Conservation (phyloP, 352 stramenopile genomes). For the Globisporangium orthogonon region DNA sequence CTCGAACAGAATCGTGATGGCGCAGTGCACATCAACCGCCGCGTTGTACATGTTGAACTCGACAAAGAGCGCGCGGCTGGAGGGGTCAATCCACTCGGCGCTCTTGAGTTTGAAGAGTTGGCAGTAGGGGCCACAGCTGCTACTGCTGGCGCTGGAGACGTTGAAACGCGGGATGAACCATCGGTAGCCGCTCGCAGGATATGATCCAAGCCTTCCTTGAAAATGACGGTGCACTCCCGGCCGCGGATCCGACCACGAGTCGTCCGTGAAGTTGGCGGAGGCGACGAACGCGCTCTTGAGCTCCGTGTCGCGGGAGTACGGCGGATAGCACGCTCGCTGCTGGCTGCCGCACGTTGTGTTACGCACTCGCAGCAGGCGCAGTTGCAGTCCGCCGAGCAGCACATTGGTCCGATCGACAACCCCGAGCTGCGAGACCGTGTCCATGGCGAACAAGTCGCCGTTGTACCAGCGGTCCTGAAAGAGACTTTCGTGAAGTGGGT, state of each 20-base stretch:
- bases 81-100: slow-evolving; percentile 45
- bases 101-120: slow-evolving; percentile 26
- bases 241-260: slow-evolving; percentile 15
- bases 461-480: slow-evolving; percentile 59
- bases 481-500: slow-evolving; percentile 29
- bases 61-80: slow-evolving; percentile 38
- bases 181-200: slow-evolving; percentile 20
- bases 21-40: slow-evolving; percentile 36
- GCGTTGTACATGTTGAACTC: slow-evolving; percentile 68
- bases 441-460: slow-evolving; percentile 33
- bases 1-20: slow-evolving; percentile 49
- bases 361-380: slow-evolving; percentile 41
- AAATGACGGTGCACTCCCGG: slow-evolving; percentile 10
- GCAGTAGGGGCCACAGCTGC: slow-evolving; percentile 27
- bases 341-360: slow-evolving; percentile 13
- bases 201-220: slow-evolving; percentile 26
- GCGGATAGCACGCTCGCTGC: slow-evolving; percentile 25
- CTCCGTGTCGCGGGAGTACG: slow-evolving; percentile 23
- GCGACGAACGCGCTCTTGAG: slow-evolving; percentile 12
- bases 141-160: slow-evolving; percentile 1
- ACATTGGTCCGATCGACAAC: slow-evolving; percentile 36
- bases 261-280: slow-evolving; percentile 18
- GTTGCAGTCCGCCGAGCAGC: slow-evolving; percentile 54
- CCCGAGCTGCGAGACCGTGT: slow-evolving; percentile 46
- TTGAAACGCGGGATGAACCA: slow-evolving; percentile 19